These are phyloP conservation scores for Cytospora piceicola DNA, from an alignment of 2,329 filamentous ascomycete species.

Conservation along the genomic window DNA sequence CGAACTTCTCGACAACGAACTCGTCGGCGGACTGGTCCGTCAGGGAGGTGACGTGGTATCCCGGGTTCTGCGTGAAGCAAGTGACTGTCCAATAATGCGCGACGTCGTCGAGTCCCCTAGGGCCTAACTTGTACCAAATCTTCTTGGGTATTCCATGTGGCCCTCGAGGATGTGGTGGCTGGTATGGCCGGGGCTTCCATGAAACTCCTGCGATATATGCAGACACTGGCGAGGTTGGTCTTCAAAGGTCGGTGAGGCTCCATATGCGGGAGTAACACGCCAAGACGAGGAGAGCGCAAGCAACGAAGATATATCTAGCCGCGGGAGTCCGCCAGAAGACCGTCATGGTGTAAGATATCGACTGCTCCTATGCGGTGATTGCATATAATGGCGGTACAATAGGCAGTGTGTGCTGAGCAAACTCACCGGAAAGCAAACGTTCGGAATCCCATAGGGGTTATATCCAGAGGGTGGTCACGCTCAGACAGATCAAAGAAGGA, in stretches of 20 bases:
- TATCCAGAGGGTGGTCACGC: neutral
- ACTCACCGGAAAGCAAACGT: no score
- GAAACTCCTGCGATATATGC: neutral
- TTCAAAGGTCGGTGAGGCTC: neutral
- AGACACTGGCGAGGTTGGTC: neutral
- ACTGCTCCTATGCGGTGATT: neutral
- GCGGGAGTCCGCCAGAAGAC: neutral
- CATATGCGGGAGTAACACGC: neutral
- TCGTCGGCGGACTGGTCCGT: conserved; percentile 46
- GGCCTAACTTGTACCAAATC: conserved; percentile 46
- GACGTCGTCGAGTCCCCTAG: conserved; percentile 40
- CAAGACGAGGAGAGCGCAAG: neutral
- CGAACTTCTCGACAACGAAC: conserved; percentile 62
- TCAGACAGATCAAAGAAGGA: neutral
- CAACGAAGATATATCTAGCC: neutral
- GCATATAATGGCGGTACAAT: neutral
- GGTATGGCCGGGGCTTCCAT: neutral
- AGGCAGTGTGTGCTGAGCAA: neutral
- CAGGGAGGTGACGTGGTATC: conserved; percentile 35
- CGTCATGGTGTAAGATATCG: neutral
- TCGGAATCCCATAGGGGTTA: neutral
- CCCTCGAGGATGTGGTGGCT: neutral
- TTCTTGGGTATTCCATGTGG: conserved; percentile 29
- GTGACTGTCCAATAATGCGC: conserved; percentile 39
- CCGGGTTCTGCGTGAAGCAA: conserved; percentile 38